Base-by-base conservation (phyloP, 441 rosid species). In the Arabidopsis hybrid region DNA sequence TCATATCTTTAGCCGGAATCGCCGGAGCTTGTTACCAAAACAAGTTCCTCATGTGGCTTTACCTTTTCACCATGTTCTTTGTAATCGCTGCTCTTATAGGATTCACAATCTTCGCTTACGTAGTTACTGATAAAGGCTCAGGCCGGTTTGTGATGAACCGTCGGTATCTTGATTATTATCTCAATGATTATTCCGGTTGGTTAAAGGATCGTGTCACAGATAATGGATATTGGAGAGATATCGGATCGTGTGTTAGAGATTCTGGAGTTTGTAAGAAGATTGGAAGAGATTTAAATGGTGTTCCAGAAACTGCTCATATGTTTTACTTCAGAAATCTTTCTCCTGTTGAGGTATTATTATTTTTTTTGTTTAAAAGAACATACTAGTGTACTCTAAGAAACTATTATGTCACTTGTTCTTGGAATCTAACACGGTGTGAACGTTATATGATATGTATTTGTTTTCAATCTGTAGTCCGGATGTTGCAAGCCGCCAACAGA, bases 401-500 rank as follows among this genome's bases (percentile, higher is more conserved):
- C 4, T 31, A 31, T 31, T 31, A 31, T 62, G 38, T 31, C 60
- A 31, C 38, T 29, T 62, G 9, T 5, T n/a, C 12, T 43, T 4
- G 7, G 29, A 17, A 26, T 11, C 13, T 42, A 55, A 29, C 3
- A 1, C 26, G n/a, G 38, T 35, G 46, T 39, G 7, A 47, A 42
- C 47, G 59, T 73, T 14, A 4, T 51, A 34, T 35, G 45, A 26
- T 36, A 0, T 31, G 26, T 43, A 21, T 50, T 36, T 70, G 11
- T 49, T 34, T 55, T 16, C 13, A 42, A 7, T 26, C 45, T 26
- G 67, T 67, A 94, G 97, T 92, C 95, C 0, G 96, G 99, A 60
- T 94, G 99, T 78, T 94, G 97, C 85, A 94, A 92, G 86, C 97
- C 97, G 5, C 99, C 96, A 4, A 79, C 90, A 4, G 94, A 86